These are phyloP conservation scores for Exsudoporus frostii DNA, from an alignment of 768 basidiomycete species.

Conservation along the genomic window DNA sequence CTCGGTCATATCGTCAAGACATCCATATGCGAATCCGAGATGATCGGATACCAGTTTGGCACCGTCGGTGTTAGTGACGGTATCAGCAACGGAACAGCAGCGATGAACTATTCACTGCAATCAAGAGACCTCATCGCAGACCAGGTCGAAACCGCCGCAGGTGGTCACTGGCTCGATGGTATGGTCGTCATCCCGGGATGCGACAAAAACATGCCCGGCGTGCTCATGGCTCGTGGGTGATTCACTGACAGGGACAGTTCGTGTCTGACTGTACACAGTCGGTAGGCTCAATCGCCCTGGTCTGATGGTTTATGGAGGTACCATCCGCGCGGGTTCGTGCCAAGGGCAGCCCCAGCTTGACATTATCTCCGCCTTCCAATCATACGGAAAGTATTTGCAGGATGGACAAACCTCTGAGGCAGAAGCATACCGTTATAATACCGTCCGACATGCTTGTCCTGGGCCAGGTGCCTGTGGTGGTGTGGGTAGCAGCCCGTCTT, in stretches of 20 bases:
- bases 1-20: constrained; percentile 85
- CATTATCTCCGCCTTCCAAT: constrained; percentile 96
- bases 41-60: constrained; percentile 97
- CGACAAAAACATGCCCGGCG: constrained; percentile 99
- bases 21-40: constrained; percentile 62
- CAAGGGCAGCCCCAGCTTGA: constrained; percentile 86
- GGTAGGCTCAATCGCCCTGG: constrained; percentile 95
- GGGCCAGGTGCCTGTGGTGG: constrained; percentile 98
- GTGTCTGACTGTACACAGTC: constrained; percentile 44
- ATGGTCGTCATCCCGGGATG: constrained; percentile 97
- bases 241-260: neutral
- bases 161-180: constrained; percentile 96
- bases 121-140: constrained; percentile 98
- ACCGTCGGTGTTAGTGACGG: constrained; percentile 97
- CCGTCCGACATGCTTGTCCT: constrained; percentile 92
- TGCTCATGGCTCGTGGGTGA: constrained; percentile 87
- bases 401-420: constrained; percentile 83
- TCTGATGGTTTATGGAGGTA: constrained; percentile 97
- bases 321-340: constrained; percentile 90
- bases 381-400: constrained; percentile 93
- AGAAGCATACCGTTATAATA: constrained; percentile 80
- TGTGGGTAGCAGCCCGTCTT: constrained; percentile 47
- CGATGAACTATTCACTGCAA: constrained; percentile 95
- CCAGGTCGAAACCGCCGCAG: constrained; percentile 92
- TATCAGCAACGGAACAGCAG: constrained; percentile 95